phyloP scores from a whole-genome alignment of 768 basidiomycete species.

The Tulasnella sp. region DNA sequence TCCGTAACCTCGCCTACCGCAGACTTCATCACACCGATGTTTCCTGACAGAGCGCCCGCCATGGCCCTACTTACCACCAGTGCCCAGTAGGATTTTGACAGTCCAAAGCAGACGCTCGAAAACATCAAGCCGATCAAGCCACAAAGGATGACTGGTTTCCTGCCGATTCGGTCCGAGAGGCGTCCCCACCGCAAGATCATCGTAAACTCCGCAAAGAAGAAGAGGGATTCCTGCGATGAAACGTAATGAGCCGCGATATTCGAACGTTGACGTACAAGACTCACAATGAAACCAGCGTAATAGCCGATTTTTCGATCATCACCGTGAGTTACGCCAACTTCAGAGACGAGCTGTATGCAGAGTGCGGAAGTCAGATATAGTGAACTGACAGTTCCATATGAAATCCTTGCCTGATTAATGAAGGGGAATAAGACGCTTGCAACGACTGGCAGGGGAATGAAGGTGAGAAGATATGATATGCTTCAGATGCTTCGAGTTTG shows the following conservation, averaged over 20 bases:
- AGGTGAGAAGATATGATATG: neutral
- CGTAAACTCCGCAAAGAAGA: constrained; percentile 16
- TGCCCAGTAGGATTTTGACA: constrained; percentile 17
- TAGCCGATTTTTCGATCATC: constrained; percentile 15
- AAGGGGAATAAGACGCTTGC: constrained; percentile 15
- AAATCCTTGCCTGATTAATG: constrained; percentile 8
- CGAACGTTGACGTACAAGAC: constrained; percentile 3
- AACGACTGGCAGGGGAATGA: neutral
- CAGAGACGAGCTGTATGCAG: constrained; percentile 8
- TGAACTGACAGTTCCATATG: neutral
- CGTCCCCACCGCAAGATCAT: constrained; percentile 18
- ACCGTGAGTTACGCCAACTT: constrained; percentile 14
- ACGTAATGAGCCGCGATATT: neutral
- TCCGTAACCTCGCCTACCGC: constrained; percentile 17
- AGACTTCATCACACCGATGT: constrained; percentile 18
- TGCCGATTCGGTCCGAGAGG: constrained; percentile 20
- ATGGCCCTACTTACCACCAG: constrained; percentile 18
- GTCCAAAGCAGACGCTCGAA: constrained; percentile 18
- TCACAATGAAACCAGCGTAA: constrained; percentile 17
- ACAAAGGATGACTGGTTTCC: constrained; percentile 21
- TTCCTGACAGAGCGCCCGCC: constrained; percentile 16
- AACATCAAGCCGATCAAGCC: constrained; percentile 18
- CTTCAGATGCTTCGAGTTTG: neutral
- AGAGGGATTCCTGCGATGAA: constrained; percentile 15
- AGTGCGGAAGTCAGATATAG: neutral